A percentile compares a stretch with the other conserved stretches of the same genome.
These are phyloP conservation scores for Penicillium fimorum DNA, from an alignment of 495 filamentous ascomycete species.

Conservation along the genomic window DNA sequence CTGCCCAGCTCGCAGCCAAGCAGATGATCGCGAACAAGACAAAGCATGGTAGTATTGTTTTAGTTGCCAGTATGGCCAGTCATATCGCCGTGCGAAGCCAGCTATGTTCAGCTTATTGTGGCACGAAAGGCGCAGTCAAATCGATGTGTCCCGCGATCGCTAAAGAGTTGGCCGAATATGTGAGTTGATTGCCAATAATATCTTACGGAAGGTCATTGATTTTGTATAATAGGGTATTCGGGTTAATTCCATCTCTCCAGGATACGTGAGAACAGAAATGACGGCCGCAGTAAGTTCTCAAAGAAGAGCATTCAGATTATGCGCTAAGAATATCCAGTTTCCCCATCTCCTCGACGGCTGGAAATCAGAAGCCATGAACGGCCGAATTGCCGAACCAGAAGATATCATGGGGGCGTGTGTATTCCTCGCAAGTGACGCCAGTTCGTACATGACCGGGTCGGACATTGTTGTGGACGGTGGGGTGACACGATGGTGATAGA, in stretches of 20 bases:
- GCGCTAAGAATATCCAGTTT: slow-evolving; percentile 59
- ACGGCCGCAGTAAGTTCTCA: slow-evolving; percentile 51
- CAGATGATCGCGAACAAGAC: slow-evolving; percentile 50
- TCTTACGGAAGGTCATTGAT: neutral
- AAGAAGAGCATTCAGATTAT: slow-evolving; percentile 25
- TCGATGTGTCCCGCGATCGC: slow-evolving; percentile 63
- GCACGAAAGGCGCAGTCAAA: slow-evolving; percentile 67
- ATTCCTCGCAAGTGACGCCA: slow-evolving; percentile 77
- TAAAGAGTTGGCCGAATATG: slow-evolving; percentile 56
- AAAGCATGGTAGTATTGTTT: slow-evolving; percentile 44
- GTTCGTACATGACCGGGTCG: slow-evolving; percentile 75
- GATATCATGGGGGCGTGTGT: slow-evolving; percentile 81
- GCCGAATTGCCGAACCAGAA: slow-evolving; percentile 69
- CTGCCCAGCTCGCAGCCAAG: slow-evolving; percentile 45
- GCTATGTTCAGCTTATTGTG: slow-evolving; percentile 72
- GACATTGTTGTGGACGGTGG: slow-evolving; percentile 59
- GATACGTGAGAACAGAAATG: slow-evolving; percentile 49
- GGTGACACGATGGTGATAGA: slow-evolving; percentile 32
- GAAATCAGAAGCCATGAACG: slow-evolving; percentile 71
- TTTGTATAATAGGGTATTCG: slow-evolving; percentile 33
- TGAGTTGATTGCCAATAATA: slow-evolving; percentile 10
- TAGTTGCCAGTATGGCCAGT: slow-evolving; percentile 50
- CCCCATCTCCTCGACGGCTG: slow-evolving; percentile 69
- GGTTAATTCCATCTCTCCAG: slow-evolving; percentile 47
- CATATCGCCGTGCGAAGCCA: slow-evolving; percentile 60